phyloP scores from a whole-genome alignment of 768 basidiomycete species.

The Lactarius sanguifluus region DNA sequence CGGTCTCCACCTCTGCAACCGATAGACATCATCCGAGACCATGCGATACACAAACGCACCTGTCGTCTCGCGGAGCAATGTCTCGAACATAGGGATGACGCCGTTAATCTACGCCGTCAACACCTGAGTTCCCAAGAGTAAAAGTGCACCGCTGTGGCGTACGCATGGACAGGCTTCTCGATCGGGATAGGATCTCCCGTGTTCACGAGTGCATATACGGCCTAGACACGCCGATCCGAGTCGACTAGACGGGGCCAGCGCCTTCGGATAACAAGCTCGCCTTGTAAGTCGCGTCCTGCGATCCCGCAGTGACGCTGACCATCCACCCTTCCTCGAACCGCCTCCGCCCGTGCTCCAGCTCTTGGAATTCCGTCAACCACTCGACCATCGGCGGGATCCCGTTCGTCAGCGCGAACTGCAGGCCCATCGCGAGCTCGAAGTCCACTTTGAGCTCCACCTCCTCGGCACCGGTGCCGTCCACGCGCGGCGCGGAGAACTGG shows the following conservation, averaged over 20 bases:
- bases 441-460: slow-evolving; percentile 54
- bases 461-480: slow-evolving; percentile 45
- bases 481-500: slow-evolving; percentile 55
- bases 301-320: slow-evolving; percentile 75
- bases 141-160: slow-evolving; percentile 32
- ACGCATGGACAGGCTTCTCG: slow-evolving; percentile 82
- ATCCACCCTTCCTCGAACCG: slow-evolving; percentile 39
- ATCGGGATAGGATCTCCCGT: slow-evolving; percentile 79
- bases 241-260: neutral
- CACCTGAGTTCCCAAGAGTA: slow-evolving; percentile 16
- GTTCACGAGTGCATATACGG: slow-evolving; percentile 66
- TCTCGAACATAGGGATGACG: slow-evolving; percentile 60
- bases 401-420: slow-evolving; percentile 77
- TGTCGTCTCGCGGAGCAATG: slow-evolving; percentile 58
- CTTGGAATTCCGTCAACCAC: slow-evolving; percentile 75
- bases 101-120: slow-evolving; percentile 44
- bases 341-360: slow-evolving; percentile 60
- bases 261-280: slow-evolving; percentile 39
- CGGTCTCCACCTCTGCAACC: slow-evolving; percentile 69
- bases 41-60: slow-evolving; percentile 41
- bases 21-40: slow-evolving; percentile 8
- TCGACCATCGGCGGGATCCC: slow-evolving; percentile 65
- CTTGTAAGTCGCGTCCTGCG: slow-evolving; percentile 89
- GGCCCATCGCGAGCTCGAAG: slow-evolving; percentile 52
- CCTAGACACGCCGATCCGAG: slow-evolving; percentile 43